Evolutionary conservation across 2,329 filamentous ascomycete genomes (phyloP).

Genomic region (Clonostachys sp.): DNA sequence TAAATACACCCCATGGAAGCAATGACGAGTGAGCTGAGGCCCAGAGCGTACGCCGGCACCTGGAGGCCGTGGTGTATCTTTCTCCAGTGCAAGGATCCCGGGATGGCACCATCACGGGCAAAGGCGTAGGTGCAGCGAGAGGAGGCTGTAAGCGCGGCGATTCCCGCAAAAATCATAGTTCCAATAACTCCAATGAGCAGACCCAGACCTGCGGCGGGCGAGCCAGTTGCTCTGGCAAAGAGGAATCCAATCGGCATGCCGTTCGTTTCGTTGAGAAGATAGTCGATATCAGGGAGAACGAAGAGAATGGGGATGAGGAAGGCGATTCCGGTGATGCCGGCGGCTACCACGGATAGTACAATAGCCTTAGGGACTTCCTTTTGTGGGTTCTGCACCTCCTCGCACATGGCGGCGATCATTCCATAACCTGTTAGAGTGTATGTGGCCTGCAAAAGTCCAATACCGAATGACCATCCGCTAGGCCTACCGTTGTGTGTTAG

Average conservation of each 20-base stretch:
- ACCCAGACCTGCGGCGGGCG: constrained; percentile 54
- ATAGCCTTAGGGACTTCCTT: constrained; percentile 69
- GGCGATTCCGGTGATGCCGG: constrained; percentile 60
- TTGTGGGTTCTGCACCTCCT: constrained; percentile 62
- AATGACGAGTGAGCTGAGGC: too few relatives aligned
- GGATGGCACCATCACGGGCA: too few relatives aligned
- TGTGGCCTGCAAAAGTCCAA: constrained; percentile 1
- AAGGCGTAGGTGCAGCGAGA: constrained; percentile 47
- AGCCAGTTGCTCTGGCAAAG: constrained; percentile 57
- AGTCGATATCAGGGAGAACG: constrained; percentile 58
- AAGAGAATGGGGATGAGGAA: constrained; percentile 67
- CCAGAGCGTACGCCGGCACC: too few relatives aligned
- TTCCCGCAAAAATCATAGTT: constrained; percentile 61
- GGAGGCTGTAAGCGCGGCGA: constrained; percentile 64
- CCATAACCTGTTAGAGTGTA: too few relatives aligned
- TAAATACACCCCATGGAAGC: too few relatives aligned
- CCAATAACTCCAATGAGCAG: constrained; percentile 61
- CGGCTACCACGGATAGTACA: constrained; percentile 62
- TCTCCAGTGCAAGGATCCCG: too few relatives aligned
- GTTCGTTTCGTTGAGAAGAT: constrained; percentile 33
- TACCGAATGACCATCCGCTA: too few relatives aligned
- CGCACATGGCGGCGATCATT: constrained; percentile 48
- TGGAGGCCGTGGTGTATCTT: too few relatives aligned
- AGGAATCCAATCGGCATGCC: constrained; percentile 26
- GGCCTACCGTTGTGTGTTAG: too few relatives aligned